These are phyloP conservation scores for Amphirosellinia nigrospora DNA, from an alignment of 495 filamentous ascomycete species.

Conservation along the genomic window DNA sequence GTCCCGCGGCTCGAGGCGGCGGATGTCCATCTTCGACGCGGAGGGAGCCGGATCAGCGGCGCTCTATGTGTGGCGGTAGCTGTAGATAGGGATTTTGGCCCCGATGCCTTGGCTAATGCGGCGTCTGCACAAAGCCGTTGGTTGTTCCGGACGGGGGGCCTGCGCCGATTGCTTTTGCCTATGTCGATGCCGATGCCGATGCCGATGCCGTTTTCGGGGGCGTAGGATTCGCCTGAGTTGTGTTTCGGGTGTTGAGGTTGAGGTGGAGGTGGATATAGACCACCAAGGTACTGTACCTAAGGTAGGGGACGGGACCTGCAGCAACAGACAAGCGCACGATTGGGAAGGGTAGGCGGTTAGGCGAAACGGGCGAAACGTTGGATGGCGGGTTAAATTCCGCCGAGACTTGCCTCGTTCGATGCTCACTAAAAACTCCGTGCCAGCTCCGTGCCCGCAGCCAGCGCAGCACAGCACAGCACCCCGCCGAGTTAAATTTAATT, in stretches of 20 bases:
- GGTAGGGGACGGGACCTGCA: constrained; percentile 3
- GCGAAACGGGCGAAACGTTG: no score
- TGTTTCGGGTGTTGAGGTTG: neutral
- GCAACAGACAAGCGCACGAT: constrained; percentile 20
- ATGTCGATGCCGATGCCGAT: no score
- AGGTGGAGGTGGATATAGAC: no score
- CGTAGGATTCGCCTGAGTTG: neutral
- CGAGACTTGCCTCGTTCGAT: constrained; percentile 6
- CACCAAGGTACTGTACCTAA: no score
- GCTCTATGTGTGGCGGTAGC: neutral
- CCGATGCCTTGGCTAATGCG: neutral
- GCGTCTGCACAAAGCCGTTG: neutral
- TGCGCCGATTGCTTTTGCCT: neutral
- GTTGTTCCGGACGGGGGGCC: neutral
- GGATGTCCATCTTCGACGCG: constrained; percentile 73
- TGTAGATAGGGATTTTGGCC: neutral
- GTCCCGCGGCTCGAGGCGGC: constrained; percentile 73
- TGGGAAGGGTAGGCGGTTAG: neutral
- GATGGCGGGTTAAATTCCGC: constrained; percentile 17
- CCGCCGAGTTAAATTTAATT: constrained; percentile 1
- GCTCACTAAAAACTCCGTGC: neutral
- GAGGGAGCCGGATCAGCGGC: neutral
- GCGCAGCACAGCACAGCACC: no score
- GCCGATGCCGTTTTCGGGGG: neutral
- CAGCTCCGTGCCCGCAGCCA: neutral